phyloP scores from a whole-genome alignment of 495 filamentous ascomycete genomes.

The Penicillium macrosclerotiorum region DNA sequence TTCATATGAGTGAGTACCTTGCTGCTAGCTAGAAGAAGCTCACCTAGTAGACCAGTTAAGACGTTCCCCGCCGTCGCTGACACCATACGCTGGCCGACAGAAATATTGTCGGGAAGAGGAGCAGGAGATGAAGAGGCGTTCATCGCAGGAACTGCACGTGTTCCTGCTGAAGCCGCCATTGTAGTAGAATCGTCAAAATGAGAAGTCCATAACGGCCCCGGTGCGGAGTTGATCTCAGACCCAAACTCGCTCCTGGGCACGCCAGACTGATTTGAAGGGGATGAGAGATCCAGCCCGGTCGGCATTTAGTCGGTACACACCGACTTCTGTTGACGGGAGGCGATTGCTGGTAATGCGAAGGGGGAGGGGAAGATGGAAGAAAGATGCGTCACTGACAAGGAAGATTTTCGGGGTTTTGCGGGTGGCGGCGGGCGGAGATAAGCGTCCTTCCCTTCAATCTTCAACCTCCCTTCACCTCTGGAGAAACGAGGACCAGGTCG shows the following conservation, averaged over 20 bases:
- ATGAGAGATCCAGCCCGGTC: conserved; percentile 10
- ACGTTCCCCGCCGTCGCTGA: conserved; percentile 89
- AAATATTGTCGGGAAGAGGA: conserved; percentile 64
- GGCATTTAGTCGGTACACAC: conserved; percentile 18
- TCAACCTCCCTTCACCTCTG: background rate
- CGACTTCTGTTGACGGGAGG: background rate
- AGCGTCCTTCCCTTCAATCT: conserved; percentile 11
- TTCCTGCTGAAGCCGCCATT: conserved; percentile 37
- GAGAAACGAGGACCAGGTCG: background rate
- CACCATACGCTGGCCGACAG: conserved; percentile 84
- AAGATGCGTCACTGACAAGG: conserved; percentile 19
- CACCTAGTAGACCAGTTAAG: conserved; percentile 86
- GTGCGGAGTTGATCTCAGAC: conserved; percentile 17
- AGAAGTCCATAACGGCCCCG: conserved; percentile 36
- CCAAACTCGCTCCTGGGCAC: conserved; percentile 7
- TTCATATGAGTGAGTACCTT: background rate
- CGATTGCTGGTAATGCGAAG: conserved; percentile 1
- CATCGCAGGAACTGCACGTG: conserved; percentile 19
- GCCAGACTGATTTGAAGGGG: conserved; percentile 10
- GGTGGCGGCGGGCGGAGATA: conserved; percentile 33
- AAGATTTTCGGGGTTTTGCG: conserved; percentile 32
- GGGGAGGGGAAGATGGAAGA: background rate
- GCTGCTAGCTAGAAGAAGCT: conserved; percentile 16
- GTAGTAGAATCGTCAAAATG: conserved; percentile 30
- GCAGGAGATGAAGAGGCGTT: conserved; percentile 8